A percentile compares a stretch with the other conserved stretches of the same genome.
phyloP scores from a whole-genome alignment of 2,329 filamentous ascomycete species.

The Zalaria sp. region DNA sequence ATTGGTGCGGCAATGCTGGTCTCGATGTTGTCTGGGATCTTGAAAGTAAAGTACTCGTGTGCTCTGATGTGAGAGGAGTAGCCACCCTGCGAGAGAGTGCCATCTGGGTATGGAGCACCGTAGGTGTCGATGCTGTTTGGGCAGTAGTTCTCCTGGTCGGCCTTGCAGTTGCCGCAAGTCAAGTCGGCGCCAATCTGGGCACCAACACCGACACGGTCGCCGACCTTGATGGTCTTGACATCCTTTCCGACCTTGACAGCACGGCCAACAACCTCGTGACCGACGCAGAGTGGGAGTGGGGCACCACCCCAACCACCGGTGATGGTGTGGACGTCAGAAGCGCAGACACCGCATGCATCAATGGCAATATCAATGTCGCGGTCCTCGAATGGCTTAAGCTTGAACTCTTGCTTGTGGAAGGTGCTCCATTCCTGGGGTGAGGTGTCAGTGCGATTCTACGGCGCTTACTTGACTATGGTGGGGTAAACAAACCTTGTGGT shows the following conservation, averaged over 20 bases:
- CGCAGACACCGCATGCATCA: constrained; percentile 55
- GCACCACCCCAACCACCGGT: constrained; percentile 50
- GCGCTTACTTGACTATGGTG: constrained; percentile 12
- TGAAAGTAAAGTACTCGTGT: constrained; percentile 63
- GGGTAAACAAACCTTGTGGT: constrained; percentile 44
- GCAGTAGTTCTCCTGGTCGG: constrained; percentile 40
- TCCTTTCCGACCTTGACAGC: constrained; percentile 35
- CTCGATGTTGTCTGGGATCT: constrained; percentile 60
- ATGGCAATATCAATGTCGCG: constrained; percentile 82
- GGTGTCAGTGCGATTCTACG: too few relatives aligned
- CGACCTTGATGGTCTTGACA: constrained; percentile 33
- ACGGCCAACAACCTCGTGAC: constrained; percentile 44
- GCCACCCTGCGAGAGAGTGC: constrained; percentile 52
- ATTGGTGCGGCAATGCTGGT: constrained; percentile 47
- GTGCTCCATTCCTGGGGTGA: background rate
- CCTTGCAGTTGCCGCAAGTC: constrained; percentile 36
- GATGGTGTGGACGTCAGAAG: constrained; percentile 34
- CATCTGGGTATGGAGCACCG: constrained; percentile 36
- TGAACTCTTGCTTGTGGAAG: constrained; percentile 39
- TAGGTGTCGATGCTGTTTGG: constrained; percentile 36
- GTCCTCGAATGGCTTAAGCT: constrained; percentile 74
- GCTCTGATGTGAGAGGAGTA: constrained; percentile 55
- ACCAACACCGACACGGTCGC: constrained; percentile 27
- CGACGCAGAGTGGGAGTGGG: constrained; percentile 50
- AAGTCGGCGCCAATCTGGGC: constrained; percentile 36